These are phyloP conservation scores for Trichocladium antarcticum DNA, from an alignment of 495 filamentous ascomycete genomes.

Conservation along the genomic window DNA sequence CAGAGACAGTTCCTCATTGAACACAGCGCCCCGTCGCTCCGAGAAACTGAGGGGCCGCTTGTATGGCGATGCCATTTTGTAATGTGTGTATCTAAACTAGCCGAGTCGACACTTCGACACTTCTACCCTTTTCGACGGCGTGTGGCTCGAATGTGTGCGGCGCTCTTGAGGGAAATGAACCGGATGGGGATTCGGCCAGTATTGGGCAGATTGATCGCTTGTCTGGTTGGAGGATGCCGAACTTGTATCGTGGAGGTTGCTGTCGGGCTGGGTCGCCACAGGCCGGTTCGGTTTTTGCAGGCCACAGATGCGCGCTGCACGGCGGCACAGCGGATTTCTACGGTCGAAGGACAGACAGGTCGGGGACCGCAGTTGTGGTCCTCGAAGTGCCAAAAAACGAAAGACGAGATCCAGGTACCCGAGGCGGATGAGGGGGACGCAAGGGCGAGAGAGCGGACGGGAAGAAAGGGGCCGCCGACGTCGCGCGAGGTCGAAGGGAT, in stretches of 20 bases:
- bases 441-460: background rate
- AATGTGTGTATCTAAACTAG: background rate
- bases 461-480: background rate
- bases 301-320: background rate
- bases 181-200: background rate
- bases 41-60: conserved; percentile 32
- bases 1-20: conserved; percentile 36
- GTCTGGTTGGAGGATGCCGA: background rate
- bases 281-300: background rate
- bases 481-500: background rate
- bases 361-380: background rate
- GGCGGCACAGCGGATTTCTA: background rate
- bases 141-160: background rate
- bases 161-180: background rate
- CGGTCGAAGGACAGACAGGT: background rate
- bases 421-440: background rate
- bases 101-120: background rate
- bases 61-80: conserved; percentile 31
- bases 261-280: background rate
- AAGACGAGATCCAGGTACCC: too few relatives aligned
- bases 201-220: background rate
- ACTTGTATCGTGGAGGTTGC: too few relatives aligned
- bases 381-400: too few relatives aligned
- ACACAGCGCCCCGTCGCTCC: conserved; percentile 33
- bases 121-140: background rate